phyloP scores from a whole-genome alignment of 228 moss, liverwort and hornwort species.

The Sphagnum magellanicum region DNA sequence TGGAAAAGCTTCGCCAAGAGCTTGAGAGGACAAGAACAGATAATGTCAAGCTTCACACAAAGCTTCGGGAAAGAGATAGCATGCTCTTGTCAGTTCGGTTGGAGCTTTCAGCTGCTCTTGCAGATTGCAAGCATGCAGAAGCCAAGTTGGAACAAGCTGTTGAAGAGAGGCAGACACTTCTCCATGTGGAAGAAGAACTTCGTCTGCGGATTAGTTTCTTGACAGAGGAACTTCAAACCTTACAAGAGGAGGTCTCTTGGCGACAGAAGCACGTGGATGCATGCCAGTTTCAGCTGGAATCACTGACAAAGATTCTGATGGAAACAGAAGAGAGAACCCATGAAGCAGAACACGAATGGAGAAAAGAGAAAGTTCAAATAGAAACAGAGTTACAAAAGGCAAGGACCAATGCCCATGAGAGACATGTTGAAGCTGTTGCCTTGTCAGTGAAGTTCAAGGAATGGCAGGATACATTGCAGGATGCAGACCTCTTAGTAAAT shows the following conservation, averaged over 20 bases:
- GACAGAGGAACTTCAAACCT: slow-evolving; percentile 8
- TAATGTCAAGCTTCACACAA: slow-evolving; percentile 38
- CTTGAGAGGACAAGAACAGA: slow-evolving; percentile 38
- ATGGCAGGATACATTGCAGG: slow-evolving; percentile 67
- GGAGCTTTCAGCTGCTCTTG: slow-evolving; percentile 52
- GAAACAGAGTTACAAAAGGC: slow-evolving; percentile 62
- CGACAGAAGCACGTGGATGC: slow-evolving; percentile 22
- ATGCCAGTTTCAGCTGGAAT: slow-evolving; percentile 59
- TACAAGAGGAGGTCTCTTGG: slow-evolving; percentile 21
- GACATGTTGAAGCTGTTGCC: slow-evolving; percentile 61
- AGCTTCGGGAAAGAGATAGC: slow-evolving; percentile 53
- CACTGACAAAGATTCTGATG: slow-evolving; percentile 33
- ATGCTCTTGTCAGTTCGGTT: slow-evolving; percentile 57
- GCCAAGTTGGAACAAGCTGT: slow-evolving; percentile 51
- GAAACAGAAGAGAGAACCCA: slow-evolving; percentile 53
- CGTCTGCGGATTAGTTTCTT: slow-evolving; percentile 1
- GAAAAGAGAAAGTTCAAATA: slow-evolving; percentile 53
- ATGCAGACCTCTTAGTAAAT: slow-evolving; percentile 73
- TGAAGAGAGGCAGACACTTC: slow-evolving; percentile 14
- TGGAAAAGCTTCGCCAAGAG: slow-evolving; percentile 38
- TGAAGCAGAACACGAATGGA: slow-evolving; percentile 53
- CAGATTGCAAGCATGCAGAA: slow-evolving; percentile 47
- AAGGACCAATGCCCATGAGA: slow-evolving; percentile 63
- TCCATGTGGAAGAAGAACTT: slow-evolving; percentile 11
- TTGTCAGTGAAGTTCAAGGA: slow-evolving; percentile 78